Base-by-base conservation (phyloP, 225 moss, liverwort and hornwort genomes). In the Physcomitrellopsis africana region DNA sequence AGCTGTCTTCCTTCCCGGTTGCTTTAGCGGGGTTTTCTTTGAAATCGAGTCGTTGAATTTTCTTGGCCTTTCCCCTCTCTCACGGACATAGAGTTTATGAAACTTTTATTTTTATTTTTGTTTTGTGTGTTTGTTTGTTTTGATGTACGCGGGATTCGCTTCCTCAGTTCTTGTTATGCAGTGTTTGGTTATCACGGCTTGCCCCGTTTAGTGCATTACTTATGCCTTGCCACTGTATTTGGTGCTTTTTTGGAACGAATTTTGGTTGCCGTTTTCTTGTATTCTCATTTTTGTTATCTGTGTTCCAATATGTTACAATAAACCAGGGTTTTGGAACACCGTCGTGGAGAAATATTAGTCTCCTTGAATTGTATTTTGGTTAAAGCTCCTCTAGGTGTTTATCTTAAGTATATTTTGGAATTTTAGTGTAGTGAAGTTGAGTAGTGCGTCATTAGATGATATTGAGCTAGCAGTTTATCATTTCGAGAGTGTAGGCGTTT, bases 151-250 rank as follows among this genome's bases (percentile, higher is more conserved):
- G 4, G 32, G 3, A 37, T 37, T 37, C 7, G 3, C 32, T 37
- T 37, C 32, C 29, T 63, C 23, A 46, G 55, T 72, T 76, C 58
- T 76, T 64, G 46, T 45, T 23, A 11, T 68, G 19, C 68, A 41
- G 26, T 69, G 68, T 47, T 78, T 43, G 63, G 56, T 68, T 77
- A 63, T 56, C 27, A 68, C 49, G 27, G 52, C 59, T 32, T 67
- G 59, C 29, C 52, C 60, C 63, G n/a, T 70, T 72, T 32, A 77
- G 60, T 29, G 2, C 26, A 53, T 45, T 65, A 63, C 29, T 44
- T 51, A 11, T 72, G 27, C 44, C 18, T 45, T 67, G 51, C 41
- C 24, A 32, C 51, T 44, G 22, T 11, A 13, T 72, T 63, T 37
- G 51, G 51, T 67, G 51, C 54, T 63, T 60, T 68, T 19, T 23